Evolutionary conservation across 2,329 filamentous ascomycete genomes (phyloP), one percentile per base, ranked within the genome.

Genomic region (Ascocoryne sarcoides): DNA sequence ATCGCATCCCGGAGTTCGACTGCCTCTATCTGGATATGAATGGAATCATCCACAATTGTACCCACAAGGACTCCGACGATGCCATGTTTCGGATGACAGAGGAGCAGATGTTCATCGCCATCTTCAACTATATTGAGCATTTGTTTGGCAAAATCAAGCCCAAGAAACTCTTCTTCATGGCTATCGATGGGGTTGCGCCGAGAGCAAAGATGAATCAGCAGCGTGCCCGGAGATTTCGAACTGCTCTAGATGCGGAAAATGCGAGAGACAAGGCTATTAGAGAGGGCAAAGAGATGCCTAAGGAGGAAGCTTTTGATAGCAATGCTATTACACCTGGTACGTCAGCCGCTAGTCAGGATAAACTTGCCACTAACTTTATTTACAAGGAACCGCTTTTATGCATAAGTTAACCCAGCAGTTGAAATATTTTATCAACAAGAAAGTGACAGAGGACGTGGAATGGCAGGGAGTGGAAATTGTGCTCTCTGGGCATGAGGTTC

Each of bases 201-300:
- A 84, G 92, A 57, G 92, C 92, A 54, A 98, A 98, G 73, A 98
- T 98, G 92, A 98, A 98, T 64, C 92, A 98, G 65, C 92, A 98
- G 67, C 86, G 92, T 54, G 84, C 92, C 42, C 82, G 92, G 57
- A 83, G 92, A 60, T 98, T 98, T 64, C 79, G 92, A 57, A 96
- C 92, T 17, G 92, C 92, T 30, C 70, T 95, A 37, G 93, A 98
- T 59, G 84, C 77, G 42, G 92, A 98, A 62, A 75, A 77, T 52
- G 88, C 89, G 44, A 83, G 86, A 62, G 87, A 96, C 44, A 95
- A 94, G 73, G 93, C 92, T 33, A 79, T 96, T 46, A 72, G 69
- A 36, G 85, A 95, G 58, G 93, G 93, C 36, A 71, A 89, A 46
- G 85, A 95, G 65, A 80, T 98, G 71, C 92, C 92, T 20, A 92